Evolutionary conservation across 495 filamentous ascomycete genomes (phyloP), one percentile per base, ranked within the genome.

Genomic region (Daldinia decipiens): DNA sequence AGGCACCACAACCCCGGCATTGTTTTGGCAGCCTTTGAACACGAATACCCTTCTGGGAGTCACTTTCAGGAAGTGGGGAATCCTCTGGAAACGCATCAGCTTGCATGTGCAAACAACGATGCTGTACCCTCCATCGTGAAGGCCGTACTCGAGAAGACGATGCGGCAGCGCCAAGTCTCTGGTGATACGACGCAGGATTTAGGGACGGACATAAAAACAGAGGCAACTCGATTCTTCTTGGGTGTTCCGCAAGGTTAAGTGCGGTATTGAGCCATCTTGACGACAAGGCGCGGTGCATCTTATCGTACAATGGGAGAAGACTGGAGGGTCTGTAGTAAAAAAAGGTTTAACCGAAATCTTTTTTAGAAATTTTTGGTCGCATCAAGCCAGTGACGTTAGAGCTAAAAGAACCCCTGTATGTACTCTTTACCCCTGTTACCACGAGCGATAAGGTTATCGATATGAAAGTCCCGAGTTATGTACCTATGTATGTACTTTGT

Each of bases 1-100:
- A 86, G 32, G 95, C 96, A 52, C 95, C 95, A 77, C 95, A 99
- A 59, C 95, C 95, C 21, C 91, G 88, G 76, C 95, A 99, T 71
- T 86, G 83, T 4, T 76, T 66, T 1, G 92, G 91, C 3, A 93
- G 74, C 59, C 40, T 71, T 76, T 31, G 58, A 8, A 5, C 34
- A 13, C 67, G 40, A 5, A 15, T 3, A 17, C 15, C 3, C 7
- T 62, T 4, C 3, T 21, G 29, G 6, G 21, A 21, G n/a, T 5
- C 13, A 36, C 15, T 45, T 43, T 45, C 31, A 59, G 27, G 21
- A n/a, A 50, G 17, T 26, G 40, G n/a, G 54, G 43, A 15, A 24
- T n/a, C 21, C 58, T 68, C 38, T 21, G 47, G 26, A 13, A 60
- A 26, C 11, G 54, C 32, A 27, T 64, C 73, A 8, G 74, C 27